Evolutionary conservation across 1,139 yeast species (phyloP).

Genomic region (Debaryomyces robertsiae): DNA sequence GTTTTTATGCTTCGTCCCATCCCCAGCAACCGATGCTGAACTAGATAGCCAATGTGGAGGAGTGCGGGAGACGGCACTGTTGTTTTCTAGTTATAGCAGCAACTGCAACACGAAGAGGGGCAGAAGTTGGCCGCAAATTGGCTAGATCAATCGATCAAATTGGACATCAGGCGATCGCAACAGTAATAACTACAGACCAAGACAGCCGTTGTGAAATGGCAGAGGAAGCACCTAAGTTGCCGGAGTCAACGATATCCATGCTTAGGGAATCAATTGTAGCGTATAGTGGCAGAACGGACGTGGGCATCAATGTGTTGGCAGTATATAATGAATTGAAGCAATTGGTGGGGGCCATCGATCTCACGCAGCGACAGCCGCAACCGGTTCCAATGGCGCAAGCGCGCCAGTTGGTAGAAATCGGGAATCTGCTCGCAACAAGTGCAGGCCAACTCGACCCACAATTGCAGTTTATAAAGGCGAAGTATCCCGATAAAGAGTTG

Average conservation of each 20-base stretch:
- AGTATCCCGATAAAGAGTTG: slow-evolving; percentile 5
- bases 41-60: no score
- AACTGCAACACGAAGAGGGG: no score
- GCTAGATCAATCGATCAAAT: no score
- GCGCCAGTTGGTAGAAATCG: neutral
- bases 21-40: no score
- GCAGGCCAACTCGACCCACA: neutral
- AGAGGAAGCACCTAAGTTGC: slow-evolving; percentile 9
- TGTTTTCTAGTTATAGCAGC: no score
- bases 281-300: slow-evolving; percentile 1
- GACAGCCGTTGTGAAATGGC: neutral
- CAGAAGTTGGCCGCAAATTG: no score
- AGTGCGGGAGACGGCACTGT: no score
- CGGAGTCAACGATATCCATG: slow-evolving; percentile 9
- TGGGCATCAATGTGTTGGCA: slow-evolving; percentile 1
- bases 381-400: slow-evolving; percentile 1
- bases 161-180: no score
- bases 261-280: slow-evolving; percentile 8
- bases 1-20: no score
- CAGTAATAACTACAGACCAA: no score
- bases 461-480: slow-evolving; percentile 3
- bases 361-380: neutral
- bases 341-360: slow-evolving; percentile 5
- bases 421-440: neutral
- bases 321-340: slow-evolving; percentile 4